These are phyloP conservation scores for Petunia axillaris DNA, from an alignment of 257 asterid species.

Conservation along the genomic window DNA sequence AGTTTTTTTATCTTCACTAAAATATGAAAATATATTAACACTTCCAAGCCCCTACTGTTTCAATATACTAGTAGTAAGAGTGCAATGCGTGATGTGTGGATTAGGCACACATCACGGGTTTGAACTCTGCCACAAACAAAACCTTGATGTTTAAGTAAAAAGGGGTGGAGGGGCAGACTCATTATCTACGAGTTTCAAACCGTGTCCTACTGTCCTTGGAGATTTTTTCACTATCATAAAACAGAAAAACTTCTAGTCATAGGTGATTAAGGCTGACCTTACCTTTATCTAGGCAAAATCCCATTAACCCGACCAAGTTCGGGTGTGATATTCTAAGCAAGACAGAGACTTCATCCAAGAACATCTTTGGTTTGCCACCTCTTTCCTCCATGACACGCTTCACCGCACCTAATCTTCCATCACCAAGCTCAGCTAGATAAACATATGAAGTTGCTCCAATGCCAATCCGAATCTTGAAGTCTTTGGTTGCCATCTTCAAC, in stretches of 20 bases:
- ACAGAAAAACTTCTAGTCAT: neutral
- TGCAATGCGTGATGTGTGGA: too few species aligned
- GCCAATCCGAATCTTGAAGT: slow-evolving; percentile 62
- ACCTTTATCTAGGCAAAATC: slow-evolving; percentile 87
- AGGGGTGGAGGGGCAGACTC: too few species aligned
- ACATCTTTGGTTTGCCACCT: slow-evolving; percentile 78
- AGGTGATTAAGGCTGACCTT: neutral
- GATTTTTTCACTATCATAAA: too few species aligned
- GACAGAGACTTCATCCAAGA: slow-evolving; percentile 82
- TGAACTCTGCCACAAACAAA: too few species aligned
- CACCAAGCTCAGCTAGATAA: slow-evolving; percentile 73
- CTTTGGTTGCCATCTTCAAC: slow-evolving; percentile 60
- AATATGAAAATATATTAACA: neutral
- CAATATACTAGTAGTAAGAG: too few species aligned
- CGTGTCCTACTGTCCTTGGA: too few species aligned
- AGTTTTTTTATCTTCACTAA: neutral
- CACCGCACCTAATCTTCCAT: slow-evolving; percentile 68
- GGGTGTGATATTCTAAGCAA: slow-evolving; percentile 85
- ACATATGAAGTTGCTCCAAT: slow-evolving; percentile 74
- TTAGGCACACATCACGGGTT: too few species aligned
- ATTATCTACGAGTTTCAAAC: too few species aligned
- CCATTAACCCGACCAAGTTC: slow-evolving; percentile 68
- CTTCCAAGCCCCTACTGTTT: too few species aligned
- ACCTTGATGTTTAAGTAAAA: too few species aligned
- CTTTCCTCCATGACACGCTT: slow-evolving; percentile 73